A percentile compares a stretch with the other conserved stretches of the same genome.
Conservation (phyloP, 2,329 filamentous ascomycete species). For the Daldinia sp. region DNA sequence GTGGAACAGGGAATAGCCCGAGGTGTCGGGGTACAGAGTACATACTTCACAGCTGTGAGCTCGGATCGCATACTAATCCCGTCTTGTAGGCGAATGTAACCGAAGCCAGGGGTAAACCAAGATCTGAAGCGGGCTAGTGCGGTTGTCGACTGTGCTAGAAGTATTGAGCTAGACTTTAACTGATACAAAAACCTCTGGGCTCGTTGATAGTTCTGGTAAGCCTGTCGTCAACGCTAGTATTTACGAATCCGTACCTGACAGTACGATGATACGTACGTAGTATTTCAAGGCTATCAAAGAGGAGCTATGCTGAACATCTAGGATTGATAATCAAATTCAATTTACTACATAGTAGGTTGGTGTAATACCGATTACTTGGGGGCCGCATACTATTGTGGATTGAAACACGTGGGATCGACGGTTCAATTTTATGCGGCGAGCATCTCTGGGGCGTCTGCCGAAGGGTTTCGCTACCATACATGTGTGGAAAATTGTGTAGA, state of each 20-base stretch:
- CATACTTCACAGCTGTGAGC: slow-evolving; percentile 22
- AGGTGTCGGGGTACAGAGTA: not conserved
- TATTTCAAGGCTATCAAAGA: not conserved
- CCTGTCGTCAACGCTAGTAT: not conserved
- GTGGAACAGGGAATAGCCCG: slow-evolving; percentile 15
- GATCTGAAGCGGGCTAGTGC: slow-evolving; percentile 20
- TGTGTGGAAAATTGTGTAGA: not conserved
- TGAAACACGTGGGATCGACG: slow-evolving; percentile 38
- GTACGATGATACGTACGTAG: not conserved
- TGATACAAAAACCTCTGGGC: not conserved
- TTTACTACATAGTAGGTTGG: not conserved
- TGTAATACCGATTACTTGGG: slow-evolving; percentile 11
- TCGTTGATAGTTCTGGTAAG: not conserved
- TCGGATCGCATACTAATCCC: slow-evolving; percentile 29
- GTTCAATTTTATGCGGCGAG: slow-evolving; percentile 28
- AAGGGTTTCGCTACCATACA: not conserved
- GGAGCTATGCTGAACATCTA: not conserved
- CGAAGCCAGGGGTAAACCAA: slow-evolving; percentile 34
- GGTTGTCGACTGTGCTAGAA: not conserved
- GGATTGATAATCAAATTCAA: slow-evolving; percentile 2
- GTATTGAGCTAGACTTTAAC: slow-evolving; percentile 1
- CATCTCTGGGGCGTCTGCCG: slow-evolving; percentile 15
- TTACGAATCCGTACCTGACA: too few species aligned
- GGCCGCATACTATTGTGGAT: slow-evolving; percentile 19
- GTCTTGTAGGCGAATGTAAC: slow-evolving; percentile 28